Percentiles rank a stretch among this genome's conserved stretches.
These are phyloP conservation scores for Trametes elegans DNA, from an alignment of 768 basidiomycete species.

Conservation along the genomic window DNA sequence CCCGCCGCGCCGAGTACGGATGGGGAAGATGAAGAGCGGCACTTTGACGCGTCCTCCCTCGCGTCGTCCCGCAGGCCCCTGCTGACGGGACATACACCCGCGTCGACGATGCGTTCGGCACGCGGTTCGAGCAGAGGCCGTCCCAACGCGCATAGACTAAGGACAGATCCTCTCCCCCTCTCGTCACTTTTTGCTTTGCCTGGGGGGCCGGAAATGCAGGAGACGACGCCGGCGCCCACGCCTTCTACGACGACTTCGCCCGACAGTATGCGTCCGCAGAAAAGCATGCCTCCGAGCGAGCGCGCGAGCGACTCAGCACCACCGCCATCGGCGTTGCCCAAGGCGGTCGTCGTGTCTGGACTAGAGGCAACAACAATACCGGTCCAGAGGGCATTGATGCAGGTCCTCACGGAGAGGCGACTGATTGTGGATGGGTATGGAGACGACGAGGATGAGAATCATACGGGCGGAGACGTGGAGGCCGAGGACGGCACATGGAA, in stretches of 20 bases:
- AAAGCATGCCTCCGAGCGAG: not conserved
- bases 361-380: constrained; percentile 58
- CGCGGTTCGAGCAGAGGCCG: constrained; percentile 16
- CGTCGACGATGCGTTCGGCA: constrained; percentile 24
- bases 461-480: constrained; percentile 6
- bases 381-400: constrained; percentile 57
- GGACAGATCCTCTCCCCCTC: constrained; percentile 20
- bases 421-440: constrained; percentile 43
- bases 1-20: constrained; percentile 11
- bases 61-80: constrained; percentile 26
- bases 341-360: constrained; percentile 65
- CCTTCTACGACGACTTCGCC: constrained; percentile 4
- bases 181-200: constrained; percentile 7
- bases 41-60: constrained; percentile 24
- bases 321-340: constrained; percentile 38
- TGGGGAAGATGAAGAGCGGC: constrained; percentile 21
- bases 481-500: constrained; percentile 43
- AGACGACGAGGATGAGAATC: constrained; percentile 31
- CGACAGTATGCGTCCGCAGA: constrained; percentile 14
- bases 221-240: not conserved
- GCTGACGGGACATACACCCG: constrained; percentile 10
- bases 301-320: constrained; percentile 2
- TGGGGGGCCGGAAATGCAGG: not conserved
- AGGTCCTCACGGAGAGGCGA: constrained; percentile 49
- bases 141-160: constrained; percentile 8